A percentile compares a stretch with the other conserved stretches of the same genome.
Evolutionary conservation across 208 protist species (phyloP).

Genomic region (Porcisia hertigi): DNA sequence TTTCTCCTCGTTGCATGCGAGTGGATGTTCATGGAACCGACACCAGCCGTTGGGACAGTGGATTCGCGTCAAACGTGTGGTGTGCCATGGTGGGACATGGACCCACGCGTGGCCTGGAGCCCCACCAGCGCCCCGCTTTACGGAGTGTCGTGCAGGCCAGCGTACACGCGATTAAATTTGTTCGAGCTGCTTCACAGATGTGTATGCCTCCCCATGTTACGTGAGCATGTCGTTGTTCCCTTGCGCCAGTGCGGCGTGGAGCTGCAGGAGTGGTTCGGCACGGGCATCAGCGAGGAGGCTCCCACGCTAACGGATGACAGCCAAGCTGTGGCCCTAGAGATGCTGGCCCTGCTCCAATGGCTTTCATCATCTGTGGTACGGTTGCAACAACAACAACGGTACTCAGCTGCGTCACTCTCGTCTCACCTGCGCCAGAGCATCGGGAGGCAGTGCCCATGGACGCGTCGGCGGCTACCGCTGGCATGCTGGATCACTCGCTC

Average conservation of each 20-base stretch:
- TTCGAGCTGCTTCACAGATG: slow-evolving; percentile 29
- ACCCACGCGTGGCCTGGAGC: slow-evolving; percentile 17
- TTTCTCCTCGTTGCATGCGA: slow-evolving; percentile 31
- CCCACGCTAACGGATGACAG: background rate
- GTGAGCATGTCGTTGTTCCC: slow-evolving; percentile 8
- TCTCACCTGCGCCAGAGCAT: background rate
- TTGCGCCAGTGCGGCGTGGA: slow-evolving; percentile 22
- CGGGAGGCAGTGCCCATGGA: slow-evolving; percentile 1
- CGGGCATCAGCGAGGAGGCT: background rate
- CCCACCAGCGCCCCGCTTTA: slow-evolving; percentile 3
- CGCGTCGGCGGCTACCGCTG: slow-evolving; percentile 18
- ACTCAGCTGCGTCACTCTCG: slow-evolving; percentile 4
- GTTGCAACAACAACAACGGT: background rate
- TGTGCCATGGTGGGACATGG: slow-evolving; percentile 13
- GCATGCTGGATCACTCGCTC: slow-evolving; percentile 19
- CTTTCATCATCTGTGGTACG: slow-evolving; percentile 10
- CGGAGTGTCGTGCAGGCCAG: slow-evolving; percentile 11
- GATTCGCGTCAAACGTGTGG: background rate
- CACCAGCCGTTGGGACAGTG: background rate
- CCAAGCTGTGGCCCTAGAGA: background rate
- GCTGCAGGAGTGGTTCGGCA: slow-evolving; percentile 1
- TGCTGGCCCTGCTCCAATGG: slow-evolving; percentile 14
- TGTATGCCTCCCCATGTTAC: slow-evolving; percentile 19
- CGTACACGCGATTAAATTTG: slow-evolving; percentile 24
- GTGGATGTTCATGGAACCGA: slow-evolving; percentile 22